Evolutionary conservation across 2,329 filamentous ascomycete genomes (phyloP).

Genomic region (Venturia nashicola): DNA sequence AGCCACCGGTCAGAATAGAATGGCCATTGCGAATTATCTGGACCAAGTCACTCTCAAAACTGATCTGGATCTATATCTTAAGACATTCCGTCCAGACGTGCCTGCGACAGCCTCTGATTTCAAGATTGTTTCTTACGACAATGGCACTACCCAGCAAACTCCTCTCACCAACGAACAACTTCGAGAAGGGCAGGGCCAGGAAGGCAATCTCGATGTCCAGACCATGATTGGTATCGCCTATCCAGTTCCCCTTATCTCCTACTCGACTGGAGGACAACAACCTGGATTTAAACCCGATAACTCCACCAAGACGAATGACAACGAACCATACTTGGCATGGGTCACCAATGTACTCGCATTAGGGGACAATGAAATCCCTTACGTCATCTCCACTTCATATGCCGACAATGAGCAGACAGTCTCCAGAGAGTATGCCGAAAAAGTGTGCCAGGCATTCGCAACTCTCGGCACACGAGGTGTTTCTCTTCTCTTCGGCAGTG

Average conservation of each 20-base stretch:
- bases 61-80: not conserved
- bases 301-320: constrained; percentile 22
- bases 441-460: constrained; percentile 27
- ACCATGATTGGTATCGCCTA: constrained; percentile 8
- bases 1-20: constrained; percentile 6
- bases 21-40: constrained; percentile 9
- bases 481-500: constrained; percentile 27
- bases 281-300: constrained; percentile 1
- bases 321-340: constrained; percentile 34
- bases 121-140: constrained; percentile 9
- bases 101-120: not conserved
- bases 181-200: not conserved
- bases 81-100: constrained; percentile 9
- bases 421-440: constrained; percentile 23
- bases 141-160: constrained; percentile 7
- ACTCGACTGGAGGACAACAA: constrained; percentile 5
- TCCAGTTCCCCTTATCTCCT: constrained; percentile 7
- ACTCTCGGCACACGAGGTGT: constrained; percentile 28
- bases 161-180: not conserved
- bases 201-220: constrained; percentile 10
- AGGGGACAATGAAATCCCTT: constrained; percentile 20
- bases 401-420: constrained; percentile 29
- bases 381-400: constrained; percentile 27
- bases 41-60: not conserved
- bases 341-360: constrained; percentile 24